A percentile compares a stretch with the other conserved stretches of the same genome.
Conservation (phyloP, 1,139 yeast species). For the Yamadazyma pseudoaaseri region DNA sequence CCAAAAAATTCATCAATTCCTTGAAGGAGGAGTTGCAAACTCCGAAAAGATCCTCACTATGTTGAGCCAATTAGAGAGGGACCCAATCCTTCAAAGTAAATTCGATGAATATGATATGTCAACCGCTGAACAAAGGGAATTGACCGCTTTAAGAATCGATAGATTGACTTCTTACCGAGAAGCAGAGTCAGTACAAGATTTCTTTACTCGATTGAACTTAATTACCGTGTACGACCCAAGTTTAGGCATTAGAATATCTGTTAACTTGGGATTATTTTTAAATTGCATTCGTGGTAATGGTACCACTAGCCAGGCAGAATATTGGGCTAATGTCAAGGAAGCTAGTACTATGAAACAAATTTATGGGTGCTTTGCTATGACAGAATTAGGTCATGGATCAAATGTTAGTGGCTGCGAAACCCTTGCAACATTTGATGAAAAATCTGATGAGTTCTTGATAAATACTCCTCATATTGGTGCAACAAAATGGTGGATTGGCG, state of each 20-base stretch:
- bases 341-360: slow-evolving; percentile 35
- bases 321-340: slow-evolving; percentile 41
- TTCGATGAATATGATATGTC: slow-evolving; percentile 37
- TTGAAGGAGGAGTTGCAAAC: slow-evolving; percentile 36
- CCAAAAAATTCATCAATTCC: slow-evolving; percentile 35
- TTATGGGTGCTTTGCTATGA: slow-evolving; percentile 51
- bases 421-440: slow-evolving; percentile 44
- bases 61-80: slow-evolving; percentile 43
- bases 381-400: slow-evolving; percentile 51
- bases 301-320: slow-evolving; percentile 44
- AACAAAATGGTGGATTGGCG: slow-evolving; percentile 54
- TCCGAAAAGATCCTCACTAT: slow-evolving; percentile 30
- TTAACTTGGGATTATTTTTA: slow-evolving; percentile 69
- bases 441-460: slow-evolving; percentile 41
- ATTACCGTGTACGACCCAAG: slow-evolving; percentile 64
- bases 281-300: slow-evolving; percentile 74
- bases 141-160: slow-evolving; percentile 35
- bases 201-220: slow-evolving; percentile 46
- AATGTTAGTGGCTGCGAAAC: slow-evolving; percentile 48
- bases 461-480: slow-evolving; percentile 52
- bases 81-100: slow-evolving; percentile 37
- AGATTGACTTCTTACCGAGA: slow-evolving; percentile 41
- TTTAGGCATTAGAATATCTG: slow-evolving; percentile 51
- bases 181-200: slow-evolving; percentile 32
- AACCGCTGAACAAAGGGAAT: slow-evolving; percentile 36